A percentile compares a stretch with the other conserved stretches of the same genome.
These are phyloP conservation scores for Sordariomycetes sp. DNA, from an alignment of 2,329 filamentous ascomycete genomes.

Conservation along the genomic window DNA sequence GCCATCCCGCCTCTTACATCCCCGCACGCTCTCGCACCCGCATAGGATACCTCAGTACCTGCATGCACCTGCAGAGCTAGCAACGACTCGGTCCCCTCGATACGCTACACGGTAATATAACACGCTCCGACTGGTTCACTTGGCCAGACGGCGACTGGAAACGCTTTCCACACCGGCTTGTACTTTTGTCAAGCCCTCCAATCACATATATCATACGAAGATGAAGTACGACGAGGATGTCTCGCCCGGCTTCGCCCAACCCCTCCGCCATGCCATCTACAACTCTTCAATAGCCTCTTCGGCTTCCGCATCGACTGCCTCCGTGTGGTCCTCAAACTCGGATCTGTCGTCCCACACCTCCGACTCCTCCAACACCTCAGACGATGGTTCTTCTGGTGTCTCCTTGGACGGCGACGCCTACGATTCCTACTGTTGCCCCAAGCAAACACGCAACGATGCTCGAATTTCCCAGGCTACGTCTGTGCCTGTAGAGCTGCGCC, in stretches of 20 bases:
- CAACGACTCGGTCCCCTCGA: slow-evolving; percentile 24
- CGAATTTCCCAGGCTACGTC: slow-evolving; percentile 22
- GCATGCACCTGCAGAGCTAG: slow-evolving; percentile 30
- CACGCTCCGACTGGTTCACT: slow-evolving; percentile 39
- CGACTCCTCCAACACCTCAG: slow-evolving; percentile 25
- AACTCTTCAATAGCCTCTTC: slow-evolving; percentile 64
- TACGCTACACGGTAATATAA: slow-evolving; percentile 21
- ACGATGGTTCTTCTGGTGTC: slow-evolving; percentile 4
- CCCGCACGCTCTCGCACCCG: slow-evolving; percentile 26
- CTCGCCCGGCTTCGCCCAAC: slow-evolving; percentile 41
- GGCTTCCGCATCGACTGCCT: slow-evolving; percentile 66
- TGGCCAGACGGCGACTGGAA: slow-evolving; percentile 49
- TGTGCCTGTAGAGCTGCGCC: slow-evolving; percentile 52
- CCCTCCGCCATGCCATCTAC: slow-evolving; percentile 49
- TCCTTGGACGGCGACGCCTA: slow-evolving; percentile 7
- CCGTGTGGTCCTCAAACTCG: slow-evolving; percentile 69
- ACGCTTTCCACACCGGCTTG: slow-evolving; percentile 16
- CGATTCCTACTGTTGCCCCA: slow-evolving; percentile 7
- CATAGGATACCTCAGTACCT: slow-evolving; percentile 8
- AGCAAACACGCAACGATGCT: slow-evolving; percentile 10
- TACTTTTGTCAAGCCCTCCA: slow-evolving; percentile 14
- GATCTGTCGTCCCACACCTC: slow-evolving; percentile 54
- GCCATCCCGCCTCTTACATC: slow-evolving; percentile 26
- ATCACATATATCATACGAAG: slow-evolving; percentile 33
- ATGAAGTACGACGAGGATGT: slow-evolving; percentile 47